Evolutionary conservation across 2,329 filamentous ascomycete species (phyloP).

Genomic region (Cadophora luteo-olivacea): DNA sequence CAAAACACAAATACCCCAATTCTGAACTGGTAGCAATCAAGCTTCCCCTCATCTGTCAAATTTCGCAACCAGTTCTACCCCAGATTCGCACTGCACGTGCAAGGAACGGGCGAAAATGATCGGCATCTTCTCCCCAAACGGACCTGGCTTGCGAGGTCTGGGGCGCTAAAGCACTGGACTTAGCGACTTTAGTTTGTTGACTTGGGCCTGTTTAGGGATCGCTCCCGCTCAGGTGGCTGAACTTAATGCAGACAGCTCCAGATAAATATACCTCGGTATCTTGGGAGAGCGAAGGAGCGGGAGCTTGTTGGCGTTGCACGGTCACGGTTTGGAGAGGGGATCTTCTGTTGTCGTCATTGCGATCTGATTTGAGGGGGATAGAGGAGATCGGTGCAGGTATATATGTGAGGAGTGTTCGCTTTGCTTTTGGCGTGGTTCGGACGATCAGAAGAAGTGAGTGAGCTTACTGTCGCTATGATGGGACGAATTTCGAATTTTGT

Average conservation of each 20-base stretch:
- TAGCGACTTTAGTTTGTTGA: background rate
- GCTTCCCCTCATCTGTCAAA: background rate
- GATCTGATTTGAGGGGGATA: background rate
- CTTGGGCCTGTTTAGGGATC: background rate
- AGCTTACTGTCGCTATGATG: background rate
- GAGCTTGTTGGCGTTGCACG: background rate
- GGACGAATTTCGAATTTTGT: background rate
- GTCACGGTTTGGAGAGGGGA: no score
- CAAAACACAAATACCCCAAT: background rate
- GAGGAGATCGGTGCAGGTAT: no score
- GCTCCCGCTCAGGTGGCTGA: no score
- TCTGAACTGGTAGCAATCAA: background rate
- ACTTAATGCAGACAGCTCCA: background rate
- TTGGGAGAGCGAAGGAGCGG: background rate
- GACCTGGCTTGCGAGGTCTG: background rate
- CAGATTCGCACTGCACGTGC: background rate
- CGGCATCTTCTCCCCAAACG: background rate
- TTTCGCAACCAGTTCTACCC: constrained; percentile 2
- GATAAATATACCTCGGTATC: background rate
- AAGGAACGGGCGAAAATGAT: background rate
- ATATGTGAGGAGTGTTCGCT: no score
- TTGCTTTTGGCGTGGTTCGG: background rate
- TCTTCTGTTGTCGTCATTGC: background rate
- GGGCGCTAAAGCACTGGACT: background rate
- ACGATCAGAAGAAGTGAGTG: background rate